Conservation (phyloP, 2,329 filamentous ascomycete genomes). For the Passalora sequoiae region DNA sequence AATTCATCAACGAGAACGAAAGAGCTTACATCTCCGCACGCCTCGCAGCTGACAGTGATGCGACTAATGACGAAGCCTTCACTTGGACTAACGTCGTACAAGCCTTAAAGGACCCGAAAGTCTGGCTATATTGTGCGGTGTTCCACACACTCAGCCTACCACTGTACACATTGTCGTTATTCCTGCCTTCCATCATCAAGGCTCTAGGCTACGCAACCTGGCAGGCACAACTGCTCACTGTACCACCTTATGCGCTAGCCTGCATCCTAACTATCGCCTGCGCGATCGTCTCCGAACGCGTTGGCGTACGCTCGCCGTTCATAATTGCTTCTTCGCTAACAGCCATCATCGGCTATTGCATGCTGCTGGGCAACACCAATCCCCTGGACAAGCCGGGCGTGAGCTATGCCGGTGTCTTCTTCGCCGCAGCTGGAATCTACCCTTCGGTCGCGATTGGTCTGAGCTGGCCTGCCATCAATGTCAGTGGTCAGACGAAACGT, state of each 20-base stretch:
- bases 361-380: slow-evolving; percentile 34
- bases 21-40: slow-evolving; percentile 57
- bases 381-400: slow-evolving; percentile 39
- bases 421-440: slow-evolving; percentile 57
- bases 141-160: slow-evolving; percentile 69
- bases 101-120: slow-evolving; percentile 63
- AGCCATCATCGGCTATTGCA: slow-evolving; percentile 38
- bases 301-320: slow-evolving; percentile 56
- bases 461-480: slow-evolving; percentile 67
- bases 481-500: slow-evolving; percentile 62
- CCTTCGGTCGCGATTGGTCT: slow-evolving; percentile 59
- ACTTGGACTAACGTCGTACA: slow-evolving; percentile 60
- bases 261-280: slow-evolving; percentile 55
- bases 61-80: slow-evolving; percentile 63
- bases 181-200: slow-evolving; percentile 58
- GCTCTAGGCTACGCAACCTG: slow-evolving; percentile 45
- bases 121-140: slow-evolving; percentile 65
- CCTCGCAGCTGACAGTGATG: slow-evolving; percentile 63
- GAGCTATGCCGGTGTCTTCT: slow-evolving; percentile 39
- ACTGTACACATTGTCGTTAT: slow-evolving; percentile 43
- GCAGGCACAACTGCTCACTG: slow-evolving; percentile 37
- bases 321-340: slow-evolving; percentile 49
- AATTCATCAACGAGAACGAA: slow-evolving; percentile 54
- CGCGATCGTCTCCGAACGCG: slow-evolving; percentile 57
- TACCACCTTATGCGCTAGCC: slow-evolving; percentile 35